phyloP scores from a whole-genome alignment of 257 asterid species.

The Phtheirospermum japonicum region DNA sequence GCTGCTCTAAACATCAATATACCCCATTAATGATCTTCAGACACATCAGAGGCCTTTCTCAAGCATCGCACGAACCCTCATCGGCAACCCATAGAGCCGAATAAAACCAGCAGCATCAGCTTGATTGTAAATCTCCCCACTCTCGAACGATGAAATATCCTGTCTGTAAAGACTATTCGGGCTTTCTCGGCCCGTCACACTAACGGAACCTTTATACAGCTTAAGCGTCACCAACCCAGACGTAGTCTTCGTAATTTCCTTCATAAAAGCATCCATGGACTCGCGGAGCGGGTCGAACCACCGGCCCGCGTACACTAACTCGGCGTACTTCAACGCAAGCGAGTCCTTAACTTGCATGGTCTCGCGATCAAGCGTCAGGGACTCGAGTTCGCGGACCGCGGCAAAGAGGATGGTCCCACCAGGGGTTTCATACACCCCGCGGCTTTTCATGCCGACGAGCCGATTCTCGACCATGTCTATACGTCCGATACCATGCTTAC shows the following conservation, averaged over 20 bases:
- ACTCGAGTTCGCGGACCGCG: conserved; percentile 85
- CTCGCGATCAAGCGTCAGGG: conserved; percentile 91
- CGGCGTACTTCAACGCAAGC: conserved; percentile 88
- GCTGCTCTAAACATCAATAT: not conserved
- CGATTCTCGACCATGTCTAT: conserved; percentile 92
- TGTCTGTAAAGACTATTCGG: conserved; percentile 74
- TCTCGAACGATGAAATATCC: conserved; percentile 92
- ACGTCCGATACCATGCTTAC: conserved; percentile 86
- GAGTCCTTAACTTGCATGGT: conserved; percentile 75
- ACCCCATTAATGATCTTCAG: not conserved
- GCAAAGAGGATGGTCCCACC: conserved; percentile 86
- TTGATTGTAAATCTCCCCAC: conserved; percentile 79
- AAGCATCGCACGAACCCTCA: conserved; percentile 62
- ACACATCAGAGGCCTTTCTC: conserved; percentile 56
- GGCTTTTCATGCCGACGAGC: conserved; percentile 96
- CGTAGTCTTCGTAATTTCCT: conserved; percentile 75
- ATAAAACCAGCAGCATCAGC: conserved; percentile 97
- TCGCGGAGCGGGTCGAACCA: conserved; percentile 96
- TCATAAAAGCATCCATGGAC: conserved; percentile 91
- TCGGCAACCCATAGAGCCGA: conserved; percentile 80
- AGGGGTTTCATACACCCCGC: conserved; percentile 94
- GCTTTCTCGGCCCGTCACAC: conserved; percentile 65
- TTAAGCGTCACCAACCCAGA: conserved; percentile 79
- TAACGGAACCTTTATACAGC: conserved; percentile 77
- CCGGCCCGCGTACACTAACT: conserved; percentile 81